Evolutionary conservation across 2,329 filamentous ascomycete genomes (phyloP).

Genomic region (Hymenoscyphus fructigenus): DNA sequence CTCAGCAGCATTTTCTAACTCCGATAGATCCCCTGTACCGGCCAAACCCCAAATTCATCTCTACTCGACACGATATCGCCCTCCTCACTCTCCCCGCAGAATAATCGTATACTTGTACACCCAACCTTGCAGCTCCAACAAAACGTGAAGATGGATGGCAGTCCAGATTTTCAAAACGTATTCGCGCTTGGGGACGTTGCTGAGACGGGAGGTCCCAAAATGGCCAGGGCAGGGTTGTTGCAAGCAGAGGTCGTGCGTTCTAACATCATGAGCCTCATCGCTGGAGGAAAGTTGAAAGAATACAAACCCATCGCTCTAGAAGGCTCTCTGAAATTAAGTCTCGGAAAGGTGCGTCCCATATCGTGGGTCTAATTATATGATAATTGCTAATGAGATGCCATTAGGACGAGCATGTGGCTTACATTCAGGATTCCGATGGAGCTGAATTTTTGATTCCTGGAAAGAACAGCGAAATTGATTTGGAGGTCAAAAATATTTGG

Average conservation of each 20-base stretch:
- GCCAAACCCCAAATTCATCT: constrained; percentile 45
- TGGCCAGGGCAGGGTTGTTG: constrained; percentile 44
- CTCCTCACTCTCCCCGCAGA: constrained; percentile 35
- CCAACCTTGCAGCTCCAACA: constrained; percentile 44
- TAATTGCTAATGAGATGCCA: not conserved
- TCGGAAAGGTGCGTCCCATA: constrained; percentile 34
- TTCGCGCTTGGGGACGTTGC: constrained; percentile 55
- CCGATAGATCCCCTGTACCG: constrained; percentile 45
- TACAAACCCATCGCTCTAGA: constrained; percentile 39
- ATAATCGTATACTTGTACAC: constrained; percentile 40
- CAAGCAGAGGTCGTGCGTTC: constrained; percentile 46
- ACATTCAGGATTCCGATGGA: constrained; percentile 17
- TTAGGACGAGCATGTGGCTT: constrained; percentile 20
- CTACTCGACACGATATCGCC: constrained; percentile 39
- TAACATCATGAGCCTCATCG: constrained; percentile 47
- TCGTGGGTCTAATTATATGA: not conserved
- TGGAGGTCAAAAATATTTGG: constrained; percentile 22
- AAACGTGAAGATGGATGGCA: not conserved
- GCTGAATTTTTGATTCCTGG: constrained; percentile 19
- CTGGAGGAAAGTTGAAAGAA: constrained; percentile 26
- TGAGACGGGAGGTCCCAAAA: constrained; percentile 42
- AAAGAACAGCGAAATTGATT: constrained; percentile 19
- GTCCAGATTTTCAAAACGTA: constrained; percentile 37
- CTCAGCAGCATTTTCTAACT: not conserved
- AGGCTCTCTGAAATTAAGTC: constrained; percentile 41